Evolutionary conservation across 495 filamentous ascomycete species (phyloP).

Genomic region (Aspergillus conjunctus): DNA sequence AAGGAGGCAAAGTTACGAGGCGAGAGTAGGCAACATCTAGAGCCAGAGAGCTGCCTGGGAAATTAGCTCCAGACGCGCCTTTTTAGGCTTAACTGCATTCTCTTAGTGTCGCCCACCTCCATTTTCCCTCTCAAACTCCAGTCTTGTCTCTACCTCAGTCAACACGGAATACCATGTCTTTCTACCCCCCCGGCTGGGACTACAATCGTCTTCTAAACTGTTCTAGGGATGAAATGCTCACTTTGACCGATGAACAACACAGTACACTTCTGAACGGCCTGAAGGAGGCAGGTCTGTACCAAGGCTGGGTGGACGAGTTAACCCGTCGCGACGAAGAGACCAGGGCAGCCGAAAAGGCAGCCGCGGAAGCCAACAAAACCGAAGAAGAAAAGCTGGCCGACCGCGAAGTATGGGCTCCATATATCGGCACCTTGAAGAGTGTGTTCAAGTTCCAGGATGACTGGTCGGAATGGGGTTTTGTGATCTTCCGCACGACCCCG

Average conservation of each 20-base stretch:
- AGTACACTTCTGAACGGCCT: background rate
- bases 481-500: slow-evolving; percentile 1
- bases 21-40: too few relatives aligned
- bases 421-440: background rate
- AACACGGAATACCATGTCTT: background rate
- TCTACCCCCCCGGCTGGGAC: slow-evolving; percentile 4
- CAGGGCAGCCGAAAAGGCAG: background rate
- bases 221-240: background rate
- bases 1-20: too few relatives aligned
- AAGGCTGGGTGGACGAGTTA: background rate
- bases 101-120: too few relatives aligned
- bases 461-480: slow-evolving; percentile 2
- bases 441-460: background rate
- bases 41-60: too few relatives aligned
- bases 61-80: too few relatives aligned
- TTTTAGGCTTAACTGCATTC: too few relatives aligned
- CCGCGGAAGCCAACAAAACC: slow-evolving; percentile 1
- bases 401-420: background rate
- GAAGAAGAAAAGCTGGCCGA: background rate
- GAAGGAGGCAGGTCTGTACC: background rate
- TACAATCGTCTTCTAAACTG: slow-evolving; percentile 1
- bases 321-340: background rate
- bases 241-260: background rate
- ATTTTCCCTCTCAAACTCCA: too few relatives aligned
- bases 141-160: too few relatives aligned